A percentile compares a stretch with the other conserved stretches of the same genome.
Evolutionary conservation across 2,329 filamentous ascomycete species (phyloP).

Genomic region (Macrophomina phaseolina): DNA sequence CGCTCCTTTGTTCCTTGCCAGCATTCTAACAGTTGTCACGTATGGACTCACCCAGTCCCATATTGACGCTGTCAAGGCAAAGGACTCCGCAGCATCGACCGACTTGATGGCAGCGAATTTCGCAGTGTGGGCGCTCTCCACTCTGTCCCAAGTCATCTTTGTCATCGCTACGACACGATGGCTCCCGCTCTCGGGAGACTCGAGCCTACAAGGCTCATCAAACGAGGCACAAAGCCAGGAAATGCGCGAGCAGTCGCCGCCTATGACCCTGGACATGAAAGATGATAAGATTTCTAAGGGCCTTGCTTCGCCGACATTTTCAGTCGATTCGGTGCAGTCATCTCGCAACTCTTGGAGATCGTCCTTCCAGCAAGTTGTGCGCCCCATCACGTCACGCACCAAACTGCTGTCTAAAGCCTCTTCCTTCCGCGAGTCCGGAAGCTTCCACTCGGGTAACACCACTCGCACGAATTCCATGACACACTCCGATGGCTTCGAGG

Average conservation of each 20-base stretch:
- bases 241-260: conserved; percentile 35
- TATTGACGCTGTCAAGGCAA: conserved; percentile 23
- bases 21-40: conserved; percentile 23
- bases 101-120: conserved; percentile 43
- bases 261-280: conserved; percentile 32
- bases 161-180: conserved; percentile 31
- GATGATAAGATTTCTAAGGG: not conserved
- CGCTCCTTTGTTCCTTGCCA: conserved; percentile 32
- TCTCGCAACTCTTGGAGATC: conserved; percentile 42
- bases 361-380: conserved; percentile 46
- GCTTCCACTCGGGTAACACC: conserved; percentile 38
- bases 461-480: conserved; percentile 31
- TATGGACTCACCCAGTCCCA: conserved; percentile 26
- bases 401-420: conserved; percentile 36
- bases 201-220: conserved; percentile 30
- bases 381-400: conserved; percentile 44
- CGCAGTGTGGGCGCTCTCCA: conserved; percentile 41
- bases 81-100: conserved; percentile 31
- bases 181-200: conserved; percentile 31
- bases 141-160: conserved; percentile 38
- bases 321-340: conserved; percentile 42
- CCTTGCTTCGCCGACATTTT: conserved; percentile 44
- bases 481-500: conserved; percentile 68
- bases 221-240: conserved; percentile 45
- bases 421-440: conserved; percentile 39